phyloP scores from a whole-genome alignment of 1,284 basidiomycete genomes.

The Singerocomus inundabilis region DNA sequence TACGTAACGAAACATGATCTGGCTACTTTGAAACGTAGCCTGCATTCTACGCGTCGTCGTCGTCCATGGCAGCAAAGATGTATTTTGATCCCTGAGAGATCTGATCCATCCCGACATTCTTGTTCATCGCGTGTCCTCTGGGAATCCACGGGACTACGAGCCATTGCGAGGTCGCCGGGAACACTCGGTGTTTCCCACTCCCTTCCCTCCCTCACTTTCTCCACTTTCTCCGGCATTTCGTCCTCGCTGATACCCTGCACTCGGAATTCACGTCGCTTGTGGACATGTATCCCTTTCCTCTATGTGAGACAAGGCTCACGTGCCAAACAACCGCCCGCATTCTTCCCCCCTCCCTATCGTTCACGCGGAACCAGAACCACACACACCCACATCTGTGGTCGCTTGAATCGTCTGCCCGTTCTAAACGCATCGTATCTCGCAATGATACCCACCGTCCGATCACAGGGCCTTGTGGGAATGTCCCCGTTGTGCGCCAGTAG shows the following conservation, averaged over 20 bases:
- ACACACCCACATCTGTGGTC: not conserved
- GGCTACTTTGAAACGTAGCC: not conserved
- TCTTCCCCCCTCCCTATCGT: too few species aligned
- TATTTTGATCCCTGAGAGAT: not conserved
- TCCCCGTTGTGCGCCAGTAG: too few species aligned
- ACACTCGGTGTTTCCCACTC: not conserved
- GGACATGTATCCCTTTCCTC: not conserved
- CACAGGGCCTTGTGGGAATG: too few species aligned
- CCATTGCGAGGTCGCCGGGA: not conserved
- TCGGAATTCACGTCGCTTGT: not conserved
- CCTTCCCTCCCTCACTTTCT: not conserved
- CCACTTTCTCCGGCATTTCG: not conserved
- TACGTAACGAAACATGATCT: too few species aligned
- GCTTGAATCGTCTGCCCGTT: not conserved
- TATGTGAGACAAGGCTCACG: too few species aligned
- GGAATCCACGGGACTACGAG: not conserved
- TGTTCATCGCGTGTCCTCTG: not conserved
- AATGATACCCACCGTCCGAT: too few species aligned
- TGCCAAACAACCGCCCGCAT: too few species aligned
- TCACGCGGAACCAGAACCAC: too few species aligned
- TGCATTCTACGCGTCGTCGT: conserved; percentile 4
- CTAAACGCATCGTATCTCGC: not conserved
- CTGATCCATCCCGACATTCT: too few species aligned
- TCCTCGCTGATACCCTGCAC: too few species aligned
- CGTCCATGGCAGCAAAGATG: not conserved